Conservation (phyloP, 2,329 filamentous ascomycete species). For the Aspergillus terreus region DNA sequence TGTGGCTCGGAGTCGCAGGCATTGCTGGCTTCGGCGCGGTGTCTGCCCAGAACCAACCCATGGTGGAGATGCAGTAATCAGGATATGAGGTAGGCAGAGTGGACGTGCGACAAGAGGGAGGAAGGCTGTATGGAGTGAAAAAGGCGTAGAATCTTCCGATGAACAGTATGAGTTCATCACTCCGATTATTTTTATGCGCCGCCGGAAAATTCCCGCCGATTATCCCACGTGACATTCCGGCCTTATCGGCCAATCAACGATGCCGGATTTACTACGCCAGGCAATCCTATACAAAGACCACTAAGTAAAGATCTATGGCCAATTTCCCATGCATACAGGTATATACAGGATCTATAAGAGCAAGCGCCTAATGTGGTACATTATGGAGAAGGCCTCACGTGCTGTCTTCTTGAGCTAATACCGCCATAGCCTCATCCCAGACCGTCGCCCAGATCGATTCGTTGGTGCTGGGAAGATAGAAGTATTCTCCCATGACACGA, state of each 20-base stretch:
- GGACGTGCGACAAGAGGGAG: background rate
- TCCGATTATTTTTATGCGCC: constrained; percentile 3
- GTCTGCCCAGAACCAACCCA: constrained; percentile 73
- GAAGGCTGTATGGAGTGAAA: background rate
- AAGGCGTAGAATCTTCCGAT: background rate
- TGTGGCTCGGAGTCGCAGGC: constrained; percentile 46
- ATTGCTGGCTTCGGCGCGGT: constrained; percentile 35
- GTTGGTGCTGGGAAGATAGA: constrained; percentile 25
- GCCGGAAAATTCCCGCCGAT: constrained; percentile 4
- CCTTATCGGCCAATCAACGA: constrained; percentile 10
- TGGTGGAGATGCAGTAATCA: constrained; percentile 28
- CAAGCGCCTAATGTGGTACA: too few species aligned
- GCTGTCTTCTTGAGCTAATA: background rate
- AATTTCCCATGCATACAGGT: too few species aligned
- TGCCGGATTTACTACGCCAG: background rate
- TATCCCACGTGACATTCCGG: constrained; percentile 3
- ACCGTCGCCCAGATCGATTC: constrained; percentile 23
- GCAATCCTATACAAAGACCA: too few species aligned
- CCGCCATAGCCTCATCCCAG: constrained; percentile 29
- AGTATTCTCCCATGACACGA: constrained; percentile 22
- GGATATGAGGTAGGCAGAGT: background rate
- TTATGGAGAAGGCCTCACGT: too few species aligned
- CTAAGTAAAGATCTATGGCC: too few species aligned
- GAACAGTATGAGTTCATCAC: constrained; percentile 2
- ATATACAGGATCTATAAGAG: too few species aligned